Evolutionary conservation across 2,329 filamentous ascomycete species (phyloP).

Genomic region (Myriosclerotinia duriaeana): DNA sequence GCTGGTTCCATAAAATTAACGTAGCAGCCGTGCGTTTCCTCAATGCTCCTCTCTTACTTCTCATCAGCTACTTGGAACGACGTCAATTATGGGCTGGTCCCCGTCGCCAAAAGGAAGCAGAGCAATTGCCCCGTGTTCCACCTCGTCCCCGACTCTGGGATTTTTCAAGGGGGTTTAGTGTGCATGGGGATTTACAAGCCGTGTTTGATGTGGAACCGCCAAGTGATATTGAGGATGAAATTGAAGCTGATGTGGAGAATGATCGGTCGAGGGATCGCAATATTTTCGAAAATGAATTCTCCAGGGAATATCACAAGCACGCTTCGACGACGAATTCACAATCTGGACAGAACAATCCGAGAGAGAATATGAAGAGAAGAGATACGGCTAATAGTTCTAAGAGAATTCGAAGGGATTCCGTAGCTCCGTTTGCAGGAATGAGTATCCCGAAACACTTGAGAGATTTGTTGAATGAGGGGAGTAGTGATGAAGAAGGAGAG

Average conservation of each 20-base stretch:
- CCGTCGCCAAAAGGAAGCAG: conserved; percentile 30
- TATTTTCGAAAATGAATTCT: conserved; percentile 25
- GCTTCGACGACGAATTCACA: neutral
- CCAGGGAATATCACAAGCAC: conserved; percentile 27
- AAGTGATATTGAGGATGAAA: conserved; percentile 32
- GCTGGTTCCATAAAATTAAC: conserved; percentile 90
- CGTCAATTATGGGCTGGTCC: conserved; percentile 58
- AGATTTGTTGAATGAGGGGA: conserved; percentile 31
- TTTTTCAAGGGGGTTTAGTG: conserved; percentile 36
- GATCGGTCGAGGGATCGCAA: conserved; percentile 23
- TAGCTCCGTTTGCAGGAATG: conserved; percentile 36
- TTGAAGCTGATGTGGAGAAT: conserved; percentile 26
- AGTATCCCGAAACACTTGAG: conserved; percentile 28
- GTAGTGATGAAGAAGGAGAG: conserved; percentile 28
- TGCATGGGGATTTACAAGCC: conserved; percentile 39
- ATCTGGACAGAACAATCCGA: conserved; percentile 5
- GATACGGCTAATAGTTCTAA: conserved; percentile 9
- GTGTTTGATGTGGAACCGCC: conserved; percentile 40
- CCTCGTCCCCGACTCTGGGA: conserved; percentile 34
- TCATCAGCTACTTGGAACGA: conserved; percentile 71
- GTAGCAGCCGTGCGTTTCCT: conserved; percentile 71
- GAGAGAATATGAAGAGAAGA: conserved; percentile 12
- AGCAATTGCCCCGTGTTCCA: conserved; percentile 31
- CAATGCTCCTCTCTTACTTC: conserved; percentile 71
- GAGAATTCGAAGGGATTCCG: conserved; percentile 32